phyloP scores from a whole-genome alignment of 2,329 filamentous ascomycete species.

The Paramyrothecium sp. region DNA sequence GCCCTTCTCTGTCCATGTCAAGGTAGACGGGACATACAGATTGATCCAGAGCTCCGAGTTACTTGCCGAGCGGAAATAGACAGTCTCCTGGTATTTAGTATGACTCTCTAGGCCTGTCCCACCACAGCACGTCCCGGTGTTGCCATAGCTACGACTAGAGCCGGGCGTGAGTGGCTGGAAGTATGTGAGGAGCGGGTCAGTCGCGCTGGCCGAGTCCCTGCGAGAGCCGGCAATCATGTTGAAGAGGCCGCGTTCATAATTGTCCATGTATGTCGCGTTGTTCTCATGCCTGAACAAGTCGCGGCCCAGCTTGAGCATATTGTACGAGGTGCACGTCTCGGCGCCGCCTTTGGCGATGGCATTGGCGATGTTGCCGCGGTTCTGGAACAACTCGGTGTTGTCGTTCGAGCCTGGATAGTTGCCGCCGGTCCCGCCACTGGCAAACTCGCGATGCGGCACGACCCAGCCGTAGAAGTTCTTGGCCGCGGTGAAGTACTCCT shows the following conservation, averaged over 20 bases:
- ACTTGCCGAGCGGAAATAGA: constrained; percentile 29
- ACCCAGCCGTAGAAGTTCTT: constrained; percentile 32
- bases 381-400: constrained; percentile 29
- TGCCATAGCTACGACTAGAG: constrained; percentile 22
- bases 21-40: constrained; percentile 25
- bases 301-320: constrained; percentile 27
- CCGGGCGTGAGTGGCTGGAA: constrained; percentile 27
- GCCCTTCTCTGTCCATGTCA: constrained; percentile 25
- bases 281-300: constrained; percentile 29
- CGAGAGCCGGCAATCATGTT: constrained; percentile 30
- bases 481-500: constrained; percentile 26
- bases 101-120: constrained; percentile 30
- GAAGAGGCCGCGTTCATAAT: constrained; percentile 29
- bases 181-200: constrained; percentile 26
- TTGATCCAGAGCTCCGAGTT: constrained; percentile 28
- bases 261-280: constrained; percentile 29
- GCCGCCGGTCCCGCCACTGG: constrained; percentile 25
- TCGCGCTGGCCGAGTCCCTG: constrained; percentile 15
- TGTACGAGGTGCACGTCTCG: constrained; percentile 30
- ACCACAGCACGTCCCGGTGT: constrained; percentile 30
- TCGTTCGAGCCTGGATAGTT: constrained; percentile 26
- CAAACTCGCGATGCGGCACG: constrained; percentile 26
- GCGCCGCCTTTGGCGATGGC: constrained; percentile 23
- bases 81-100: constrained; percentile 31
- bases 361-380: constrained; percentile 28